Base-by-base conservation (phyloP, 2,329 filamentous ascomycete genomes). In the Exserohilum rostratum region DNA sequence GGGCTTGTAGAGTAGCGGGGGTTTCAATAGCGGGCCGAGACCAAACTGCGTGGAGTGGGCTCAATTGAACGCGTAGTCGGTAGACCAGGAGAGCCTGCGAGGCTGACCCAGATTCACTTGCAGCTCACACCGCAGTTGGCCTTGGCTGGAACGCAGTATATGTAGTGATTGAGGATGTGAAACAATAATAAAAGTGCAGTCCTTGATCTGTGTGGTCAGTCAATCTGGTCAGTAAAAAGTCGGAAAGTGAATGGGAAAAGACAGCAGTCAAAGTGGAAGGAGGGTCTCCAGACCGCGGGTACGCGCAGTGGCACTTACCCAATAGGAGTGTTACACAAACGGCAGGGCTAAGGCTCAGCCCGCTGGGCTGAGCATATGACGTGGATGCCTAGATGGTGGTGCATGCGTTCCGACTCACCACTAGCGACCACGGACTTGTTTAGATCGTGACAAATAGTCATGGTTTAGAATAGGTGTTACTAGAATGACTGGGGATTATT, bases 251-350 rank as follows among this genome's bases (percentile, higher is more conserved):
- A 37, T 37, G 11, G 9, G 22, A 40, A 15, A 5, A 25, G 49
- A 6, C 45, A 29, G 27, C 18, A 25, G 15, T 35, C 17, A 35
- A 40, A 31, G 35, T 37, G 33, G 31, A 37, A 38, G 31, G 15
- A 38, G 18, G 20, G 15, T 25, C 15, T 27, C n/a, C 38, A 29
- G 49, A 39, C 50, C 27, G 38, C 27, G 31, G 43, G 33, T 40
- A 51, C n/a, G 31, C 20, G 29, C 37, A 42, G 46, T 12, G 10
- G 44, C 30, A 43, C 17, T 31, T 42, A 20, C 38, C 50, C 44
- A 53, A 53, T 48, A 13, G 17, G 30, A 37, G 31, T 7, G 44
- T 31, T 17, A 48, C 44, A 53, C 22, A 53, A 46, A 37, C 44
- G 50, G 43, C 27, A 46, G 31, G 20, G 18, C 29, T 46, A 35